Evolutionary conservation across 106 monocot species (phyloP), one percentile per base, ranked within the genome.

Genomic region (Gastrodia elata): DNA sequence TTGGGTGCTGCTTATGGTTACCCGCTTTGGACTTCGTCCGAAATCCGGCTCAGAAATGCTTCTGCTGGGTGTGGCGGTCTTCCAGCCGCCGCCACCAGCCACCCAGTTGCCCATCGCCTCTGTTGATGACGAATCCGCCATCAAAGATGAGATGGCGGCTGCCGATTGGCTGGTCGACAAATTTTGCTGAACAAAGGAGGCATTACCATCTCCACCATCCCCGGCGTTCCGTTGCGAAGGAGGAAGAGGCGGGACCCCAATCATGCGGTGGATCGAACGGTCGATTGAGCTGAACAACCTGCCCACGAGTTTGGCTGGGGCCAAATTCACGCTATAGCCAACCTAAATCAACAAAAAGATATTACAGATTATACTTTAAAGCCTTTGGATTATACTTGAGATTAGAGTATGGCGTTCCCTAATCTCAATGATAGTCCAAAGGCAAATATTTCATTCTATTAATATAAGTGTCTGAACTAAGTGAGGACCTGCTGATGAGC

Each of bases 31-130:
- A 42, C 56, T 91, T 82, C 93, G 83, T 58, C 82, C 83, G 84
- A 99, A 93, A 76, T 99, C 82, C 57, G 98, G 93, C 80, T 99
- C 98, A 52, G 98, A 99, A 55, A 88, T 71, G 72, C 93, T 99
- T 76, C 93, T 84, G 36, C 80, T 88, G 38, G 87, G 90, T 74
- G 78, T 81, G 37, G 34, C 73, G 67, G 79, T 85, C 83, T 70
- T 83, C 22, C 58, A 70, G 36, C 65, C 64, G 75, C 82, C 79
- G 68, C 75, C 83, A 75, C 82, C 79, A 71, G 73, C 83, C 40
- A 73, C 56, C 88, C 82, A 85, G 33, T 91, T 83, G 81, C 82
- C 87, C 15, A 99, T 94, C 2, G 83, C 77, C 68, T 93, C 93
- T 28, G 87, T 83, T 27, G 97, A 98, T 73, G 86, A 77, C 74